Evolutionary conservation across 2,329 filamentous ascomycete species (phyloP).

Genomic region (Penicillium olsonii): DNA sequence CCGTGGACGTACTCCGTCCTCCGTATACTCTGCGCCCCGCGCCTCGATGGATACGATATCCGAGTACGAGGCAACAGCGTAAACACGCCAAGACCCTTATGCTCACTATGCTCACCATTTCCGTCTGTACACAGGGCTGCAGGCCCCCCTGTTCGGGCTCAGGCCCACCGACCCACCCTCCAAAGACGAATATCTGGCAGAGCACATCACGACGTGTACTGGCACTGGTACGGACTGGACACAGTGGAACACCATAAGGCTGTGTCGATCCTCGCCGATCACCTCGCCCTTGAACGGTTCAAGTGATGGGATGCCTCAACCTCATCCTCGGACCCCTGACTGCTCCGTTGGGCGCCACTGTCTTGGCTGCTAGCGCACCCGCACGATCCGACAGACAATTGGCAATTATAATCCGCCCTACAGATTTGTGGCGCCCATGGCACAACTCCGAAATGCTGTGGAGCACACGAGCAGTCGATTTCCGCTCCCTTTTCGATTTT

Average conservation of each 20-base stretch:
- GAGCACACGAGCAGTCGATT: conserved; percentile 10
- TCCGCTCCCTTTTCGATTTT: not conserved
- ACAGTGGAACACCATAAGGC: not conserved
- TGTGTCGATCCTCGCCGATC: conserved; percentile 5
- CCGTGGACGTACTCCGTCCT: too few species aligned
- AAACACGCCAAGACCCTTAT: not conserved
- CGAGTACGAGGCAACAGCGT: not conserved
- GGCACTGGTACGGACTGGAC: not conserved
- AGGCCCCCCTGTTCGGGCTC: not conserved
- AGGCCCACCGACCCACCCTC: not conserved
- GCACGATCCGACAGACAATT: conserved; percentile 4
- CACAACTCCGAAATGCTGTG: conserved; percentile 9
- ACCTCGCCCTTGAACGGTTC: too few species aligned
- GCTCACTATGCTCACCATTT: not conserved
- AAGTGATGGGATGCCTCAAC: too few species aligned
- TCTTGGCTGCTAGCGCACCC: conserved; percentile 6
- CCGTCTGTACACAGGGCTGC: not conserved
- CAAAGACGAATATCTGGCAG: too few species aligned
- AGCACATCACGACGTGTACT: too few species aligned
- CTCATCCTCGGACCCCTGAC: not conserved
- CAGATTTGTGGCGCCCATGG: not conserved
- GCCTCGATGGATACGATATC: not conserved
- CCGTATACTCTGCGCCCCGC: too few species aligned
- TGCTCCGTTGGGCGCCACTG: conserved; percentile 4
- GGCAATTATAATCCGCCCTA: conserved; percentile 1